Evolutionary conservation across 164 flowering plant species (phyloP).

Genomic region (Stephania cephalantha): DNA sequence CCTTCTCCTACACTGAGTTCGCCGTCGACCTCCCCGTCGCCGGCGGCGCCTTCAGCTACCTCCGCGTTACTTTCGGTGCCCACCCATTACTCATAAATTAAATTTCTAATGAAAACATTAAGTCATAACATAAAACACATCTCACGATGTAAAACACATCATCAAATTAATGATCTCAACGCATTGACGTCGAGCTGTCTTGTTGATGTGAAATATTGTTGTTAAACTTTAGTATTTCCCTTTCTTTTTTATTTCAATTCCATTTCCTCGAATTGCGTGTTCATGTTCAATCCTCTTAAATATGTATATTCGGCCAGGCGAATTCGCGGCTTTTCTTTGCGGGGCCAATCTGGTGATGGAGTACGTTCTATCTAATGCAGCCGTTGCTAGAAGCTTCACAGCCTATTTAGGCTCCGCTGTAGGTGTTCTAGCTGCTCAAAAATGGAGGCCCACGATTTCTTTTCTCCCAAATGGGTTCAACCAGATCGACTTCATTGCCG

Average conservation of each 20-base stretch:
- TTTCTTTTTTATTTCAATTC: too few species aligned
- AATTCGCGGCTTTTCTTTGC: constrained; percentile 60
- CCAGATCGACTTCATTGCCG: constrained; percentile 57
- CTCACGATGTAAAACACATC: too few species aligned
- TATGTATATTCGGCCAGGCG: constrained; percentile 31
- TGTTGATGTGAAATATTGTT: too few species aligned
- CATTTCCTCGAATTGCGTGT: neutral
- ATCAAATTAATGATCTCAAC: too few species aligned
- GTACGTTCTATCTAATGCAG: constrained; percentile 74
- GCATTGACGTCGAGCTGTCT: too few species aligned
- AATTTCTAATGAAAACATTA: too few species aligned
- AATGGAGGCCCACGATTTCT: constrained; percentile 44
- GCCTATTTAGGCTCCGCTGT: constrained; percentile 48
- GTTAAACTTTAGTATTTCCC: too few species aligned
- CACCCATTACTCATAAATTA: too few species aligned
- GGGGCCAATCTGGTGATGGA: constrained; percentile 76
- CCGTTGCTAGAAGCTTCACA: constrained; percentile 65
- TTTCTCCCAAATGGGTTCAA: constrained; percentile 50
- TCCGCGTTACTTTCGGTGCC: constrained; percentile 81
- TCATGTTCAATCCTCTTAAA: too few species aligned
- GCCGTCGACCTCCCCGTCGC: constrained; percentile 93
- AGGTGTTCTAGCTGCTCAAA: constrained; percentile 32
- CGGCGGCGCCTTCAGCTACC: constrained; percentile 89
- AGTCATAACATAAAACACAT: too few species aligned
- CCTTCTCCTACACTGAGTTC: constrained; percentile 94